Evolutionary conservation across 176 grass and related monocot species (phyloP).

Genomic region (Carex parvula): DNA sequence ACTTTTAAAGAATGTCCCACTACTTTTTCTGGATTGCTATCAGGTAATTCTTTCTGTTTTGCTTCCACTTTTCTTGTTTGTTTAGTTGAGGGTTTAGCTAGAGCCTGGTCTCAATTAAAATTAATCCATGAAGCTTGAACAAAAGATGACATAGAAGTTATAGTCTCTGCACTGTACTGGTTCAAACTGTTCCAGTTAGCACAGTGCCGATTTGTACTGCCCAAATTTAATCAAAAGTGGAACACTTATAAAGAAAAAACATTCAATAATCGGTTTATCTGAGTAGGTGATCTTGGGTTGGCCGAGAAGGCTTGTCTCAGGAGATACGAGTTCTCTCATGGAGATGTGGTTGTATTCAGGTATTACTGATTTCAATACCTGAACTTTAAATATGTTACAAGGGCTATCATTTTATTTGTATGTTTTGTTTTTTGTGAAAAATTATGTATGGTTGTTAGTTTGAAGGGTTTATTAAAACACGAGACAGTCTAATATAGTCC

Average conservation of each 20-base stretch:
- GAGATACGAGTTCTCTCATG: constrained; percentile 55
- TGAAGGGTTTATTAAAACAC: not conserved
- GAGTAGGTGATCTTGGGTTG: constrained; percentile 34
- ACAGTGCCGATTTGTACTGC: not conserved
- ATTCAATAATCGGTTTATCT: constrained; percentile 11
- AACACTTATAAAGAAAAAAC: not conserved
- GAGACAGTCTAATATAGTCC: not conserved
- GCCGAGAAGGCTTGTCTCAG: constrained; percentile 40
- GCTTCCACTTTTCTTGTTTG: not conserved
- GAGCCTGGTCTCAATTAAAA: not conserved
- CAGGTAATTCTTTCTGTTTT: constrained; percentile 23
- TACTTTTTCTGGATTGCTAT: constrained; percentile 35
- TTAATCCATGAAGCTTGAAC: not conserved
- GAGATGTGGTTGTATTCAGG: constrained; percentile 60
- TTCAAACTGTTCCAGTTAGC: not conserved
- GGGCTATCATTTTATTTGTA: not conserved
- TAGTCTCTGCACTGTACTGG: not conserved
- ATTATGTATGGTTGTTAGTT: not conserved
- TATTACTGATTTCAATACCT: constrained; percentile 25
- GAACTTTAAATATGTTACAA: not conserved
- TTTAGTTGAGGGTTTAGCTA: not conserved
- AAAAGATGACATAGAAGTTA: not conserved
- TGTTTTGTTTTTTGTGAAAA: not conserved
- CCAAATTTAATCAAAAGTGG: not conserved
- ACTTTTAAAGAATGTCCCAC: constrained; percentile 37